A percentile compares a stretch with the other conserved stretches of the same genome.
Evolutionary conservation across 2,329 filamentous ascomycete genomes (phyloP).

Genomic region (Colletotrichum somersetense): DNA sequence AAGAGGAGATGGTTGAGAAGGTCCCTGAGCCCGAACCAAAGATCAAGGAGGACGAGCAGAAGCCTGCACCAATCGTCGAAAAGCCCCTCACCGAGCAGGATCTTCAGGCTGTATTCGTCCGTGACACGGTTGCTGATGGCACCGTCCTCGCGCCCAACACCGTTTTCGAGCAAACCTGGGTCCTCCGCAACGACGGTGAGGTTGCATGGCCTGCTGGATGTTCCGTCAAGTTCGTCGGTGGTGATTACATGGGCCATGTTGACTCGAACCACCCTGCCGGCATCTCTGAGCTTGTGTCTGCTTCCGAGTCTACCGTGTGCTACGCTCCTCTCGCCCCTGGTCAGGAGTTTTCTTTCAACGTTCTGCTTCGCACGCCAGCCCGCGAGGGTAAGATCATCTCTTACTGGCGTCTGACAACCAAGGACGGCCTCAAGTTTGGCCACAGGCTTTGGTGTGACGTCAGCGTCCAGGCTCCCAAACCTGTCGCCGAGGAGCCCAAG

Average conservation of each 20-base stretch:
- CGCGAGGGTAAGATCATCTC: constrained; percentile 87
- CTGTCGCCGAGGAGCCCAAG: constrained; percentile 51
- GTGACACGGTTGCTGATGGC: constrained; percentile 84
- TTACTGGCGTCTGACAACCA: constrained; percentile 93
- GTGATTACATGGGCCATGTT: constrained; percentile 95
- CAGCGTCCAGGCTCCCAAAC: constrained; percentile 66
- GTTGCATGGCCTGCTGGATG: constrained; percentile 88
- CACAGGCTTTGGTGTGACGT: constrained; percentile 97
- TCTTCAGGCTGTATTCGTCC: constrained; percentile 74
- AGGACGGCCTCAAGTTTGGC: constrained; percentile 85
- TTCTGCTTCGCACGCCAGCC: constrained; percentile 83
- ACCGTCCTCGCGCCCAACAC: constrained; percentile 77
- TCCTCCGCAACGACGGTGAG: constrained; percentile 85
- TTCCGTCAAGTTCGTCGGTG: constrained; percentile 90
- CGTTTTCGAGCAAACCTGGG: constrained; percentile 92
- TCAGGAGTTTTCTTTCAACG: constrained; percentile 83
- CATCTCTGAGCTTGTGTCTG: constrained; percentile 79
- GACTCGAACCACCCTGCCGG: constrained; percentile 85
- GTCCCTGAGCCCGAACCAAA: constrained; percentile 10
- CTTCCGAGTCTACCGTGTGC: constrained; percentile 86
- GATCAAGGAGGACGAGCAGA: constrained; percentile 44
- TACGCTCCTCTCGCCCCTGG: constrained; percentile 77
- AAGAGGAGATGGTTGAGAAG: constrained; percentile 44
- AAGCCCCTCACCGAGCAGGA: constrained; percentile 46
- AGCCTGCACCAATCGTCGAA: constrained; percentile 45